Evolutionary conservation across 1,284 basidiomycete species (phyloP), one percentile per base, ranked within the genome.

Genomic region (Ceratobasidium sp.): DNA sequence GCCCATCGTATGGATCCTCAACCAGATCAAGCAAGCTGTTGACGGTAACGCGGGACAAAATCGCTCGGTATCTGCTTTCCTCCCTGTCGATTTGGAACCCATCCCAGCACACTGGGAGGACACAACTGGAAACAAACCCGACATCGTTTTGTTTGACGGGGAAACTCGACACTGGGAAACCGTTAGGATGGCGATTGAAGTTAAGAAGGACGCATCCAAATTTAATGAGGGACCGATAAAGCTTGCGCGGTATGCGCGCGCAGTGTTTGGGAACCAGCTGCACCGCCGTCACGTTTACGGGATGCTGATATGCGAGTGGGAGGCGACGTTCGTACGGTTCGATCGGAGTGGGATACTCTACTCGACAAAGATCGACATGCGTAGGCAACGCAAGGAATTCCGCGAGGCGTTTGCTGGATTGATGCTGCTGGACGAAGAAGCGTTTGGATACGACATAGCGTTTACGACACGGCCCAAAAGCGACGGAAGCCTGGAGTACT

Each of bases 131-230:
- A 40, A 42, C 20, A 71, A 58, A 40, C 69, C 69, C n/a, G 69
- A 71, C 40, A 28, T 71, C 26, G 69, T 71, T 2, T 40, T 71
- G 18, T 71, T 71, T n/a, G 33, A 71, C 23, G 69, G 69, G 69
- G 60, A 39, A 72, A 15, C 1, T 55, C n/a, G n/a, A n/a, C n/a
- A n/a, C n/a, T n/a, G n/a, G n/a, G n/a, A n/a, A n/a, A n/a, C n/a
- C n/a, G n/a, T 72, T 6, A 40, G 70, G 23, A 23, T 72, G 40
- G 10, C 70, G 42, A 61, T 72, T 18, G 56, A 72, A 26, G 44
- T 72, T n/a, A 72, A 72, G 56, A 58, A 3, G 18, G 20, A n/a
- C 15, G 6, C 56, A 13, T n/a, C 23, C 1, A 20, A 61, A 7
- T 58, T 46, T 15, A 63, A 63, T 10, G 58, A 15, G 10, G 56